Percentiles rank a stretch among this genome's conserved stretches.
phyloP scores from a whole-genome alignment of 2,329 filamentous ascomycete species.

The Rhinocladiella mackenziei region DNA sequence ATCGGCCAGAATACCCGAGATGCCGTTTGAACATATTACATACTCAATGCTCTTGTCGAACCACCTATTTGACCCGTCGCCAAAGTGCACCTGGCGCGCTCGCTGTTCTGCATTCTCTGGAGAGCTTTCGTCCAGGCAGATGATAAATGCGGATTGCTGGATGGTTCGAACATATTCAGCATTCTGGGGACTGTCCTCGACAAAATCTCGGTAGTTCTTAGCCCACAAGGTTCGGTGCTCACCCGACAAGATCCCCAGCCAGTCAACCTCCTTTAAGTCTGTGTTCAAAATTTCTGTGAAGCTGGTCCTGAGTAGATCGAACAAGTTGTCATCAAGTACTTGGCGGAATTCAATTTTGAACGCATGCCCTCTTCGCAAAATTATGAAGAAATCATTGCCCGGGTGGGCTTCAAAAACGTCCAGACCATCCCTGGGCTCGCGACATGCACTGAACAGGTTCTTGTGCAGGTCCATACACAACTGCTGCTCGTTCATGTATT shows the following conservation, averaged over 20 bases:
- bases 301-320: neutral
- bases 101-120: conserved; percentile 21
- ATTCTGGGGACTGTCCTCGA: conserved; percentile 20
- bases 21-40: conserved; percentile 28
- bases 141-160: conserved; percentile 28
- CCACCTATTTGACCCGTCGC: conserved; percentile 32
- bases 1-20: conserved; percentile 19
- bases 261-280: conserved; percentile 4
- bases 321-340: neutral
- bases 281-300: neutral
- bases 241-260: conserved; percentile 5
- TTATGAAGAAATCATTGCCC: conserved; percentile 5
- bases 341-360: neutral
- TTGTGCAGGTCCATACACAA: conserved; percentile 12
- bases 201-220: conserved; percentile 9
- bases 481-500: conserved; percentile 9
- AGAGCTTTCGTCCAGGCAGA: conserved; percentile 30
- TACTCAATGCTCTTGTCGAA: conserved; percentile 31
- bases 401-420: conserved; percentile 4
- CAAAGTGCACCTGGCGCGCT: conserved; percentile 16
- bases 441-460: conserved; percentile 8
- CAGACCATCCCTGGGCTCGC: conserved; percentile 2
- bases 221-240: conserved; percentile 13
- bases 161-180: conserved; percentile 24
- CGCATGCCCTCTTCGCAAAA: conserved; percentile 6